A percentile compares a stretch with the other conserved stretches of the same genome.
Conservation (phyloP, 2,329 filamentous ascomycete species). For the Fusarium sp. region DNA sequence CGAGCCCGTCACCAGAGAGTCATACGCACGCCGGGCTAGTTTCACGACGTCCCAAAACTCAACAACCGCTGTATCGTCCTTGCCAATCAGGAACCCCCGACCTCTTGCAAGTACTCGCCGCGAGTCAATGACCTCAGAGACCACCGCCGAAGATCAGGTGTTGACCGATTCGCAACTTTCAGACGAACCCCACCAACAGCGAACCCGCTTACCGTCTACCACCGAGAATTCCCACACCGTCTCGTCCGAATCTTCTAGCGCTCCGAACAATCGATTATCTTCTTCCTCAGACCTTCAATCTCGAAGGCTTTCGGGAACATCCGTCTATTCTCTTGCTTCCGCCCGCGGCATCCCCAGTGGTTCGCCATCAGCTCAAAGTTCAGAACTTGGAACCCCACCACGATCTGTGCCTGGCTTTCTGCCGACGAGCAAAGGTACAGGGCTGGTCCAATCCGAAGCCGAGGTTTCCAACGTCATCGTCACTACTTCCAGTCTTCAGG, state of each 20-base stretch:
- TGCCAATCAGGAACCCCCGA: constrained; percentile 54
- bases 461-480: constrained; percentile 64
- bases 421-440: constrained; percentile 56
- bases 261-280: constrained; percentile 50
- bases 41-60: constrained; percentile 69
- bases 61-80: constrained; percentile 18
- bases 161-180: constrained; percentile 55
- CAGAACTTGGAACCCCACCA: constrained; percentile 57
- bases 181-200: constrained; percentile 59
- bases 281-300: constrained; percentile 64
- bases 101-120: constrained; percentile 56
- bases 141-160: constrained; percentile 53
- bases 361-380: constrained; percentile 63
- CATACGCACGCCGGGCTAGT: constrained; percentile 68
- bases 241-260: constrained; percentile 62
- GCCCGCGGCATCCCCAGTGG: constrained; percentile 63
- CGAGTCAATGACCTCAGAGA: constrained; percentile 56
- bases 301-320: constrained; percentile 78
- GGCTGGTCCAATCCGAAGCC: constrained; percentile 61
- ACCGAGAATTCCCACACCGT: constrained; percentile 44
- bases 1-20: constrained; percentile 68
- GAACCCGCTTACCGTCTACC: constrained; percentile 51
- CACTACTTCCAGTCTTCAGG: constrained; percentile 60
- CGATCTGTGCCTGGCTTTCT: constrained; percentile 60
- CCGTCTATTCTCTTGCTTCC: constrained; percentile 76